Base-by-base conservation (phyloP, 768 basidiomycete species). In the Kwoniella sp. region DNA sequence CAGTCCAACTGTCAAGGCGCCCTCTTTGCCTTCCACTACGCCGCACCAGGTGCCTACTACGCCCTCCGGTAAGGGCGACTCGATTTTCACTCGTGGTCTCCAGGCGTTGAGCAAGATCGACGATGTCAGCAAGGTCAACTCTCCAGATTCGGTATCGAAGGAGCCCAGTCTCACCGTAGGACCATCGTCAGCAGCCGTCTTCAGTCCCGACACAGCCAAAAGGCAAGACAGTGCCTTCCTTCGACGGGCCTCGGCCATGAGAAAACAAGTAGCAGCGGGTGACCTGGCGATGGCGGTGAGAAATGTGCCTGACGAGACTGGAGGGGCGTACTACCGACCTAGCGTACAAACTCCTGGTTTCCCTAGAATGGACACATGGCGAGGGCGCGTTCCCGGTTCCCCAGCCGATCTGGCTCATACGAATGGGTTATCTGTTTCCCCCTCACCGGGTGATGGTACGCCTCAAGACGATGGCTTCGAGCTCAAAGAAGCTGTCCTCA, bases 401-500 rank as follows among this genome's bases (percentile, higher is more conserved):
- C 52, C 68, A 17, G 50, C 47, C 37, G 61, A 74, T 63, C 38
- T 69, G 12, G 60, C 63, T 12, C 58, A 53, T 48, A 59, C 65
- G 7, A 50, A 71, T 23, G 73, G 71, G 25, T 50, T 63, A 2
- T 55, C 65, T 0, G 48, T 71, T 0, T 67, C 65, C 1, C 53
- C 55, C 12, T 63, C 68, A 1, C 53, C 63, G 15, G 61, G 26
- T 28, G 34, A 61, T 15, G 55, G 41, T 45, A 57, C 45, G 4
- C 57, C 55, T 0, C 65, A 72, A 34, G 69, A 74, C 8, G 67
- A 73, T 34, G 65, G 55, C 23, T 94, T 97, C 71, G 92, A 98
- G 78, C 86, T 98, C n/a, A 87, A 92, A 37, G 92, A 93, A 71
- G 93, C 92, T 71, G 94, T 99, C 31, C 93, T 98, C 92, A 90